A percentile compares a stretch with the other conserved stretches of the same genome.
Evolutionary conservation across 345 rosid species (phyloP).

Genomic region (Noccaea bulbosa): DNA sequence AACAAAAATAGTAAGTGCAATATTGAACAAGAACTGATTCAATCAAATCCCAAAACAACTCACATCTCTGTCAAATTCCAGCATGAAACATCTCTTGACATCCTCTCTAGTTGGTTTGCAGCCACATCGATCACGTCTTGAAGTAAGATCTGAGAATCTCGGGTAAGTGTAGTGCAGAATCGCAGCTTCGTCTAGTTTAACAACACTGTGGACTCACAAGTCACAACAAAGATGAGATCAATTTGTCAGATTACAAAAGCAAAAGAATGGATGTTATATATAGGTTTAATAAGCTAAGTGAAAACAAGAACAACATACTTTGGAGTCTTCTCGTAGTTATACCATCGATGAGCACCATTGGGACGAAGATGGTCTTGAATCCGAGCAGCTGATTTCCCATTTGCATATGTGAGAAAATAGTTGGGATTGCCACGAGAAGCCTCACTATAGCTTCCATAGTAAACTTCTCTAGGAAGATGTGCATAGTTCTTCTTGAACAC

Average conservation of each 20-base stretch:
- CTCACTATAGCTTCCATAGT: constrained; percentile 76
- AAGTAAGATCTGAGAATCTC: constrained; percentile 85
- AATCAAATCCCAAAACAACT: constrained; percentile 42
- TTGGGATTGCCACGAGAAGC: constrained; percentile 86
- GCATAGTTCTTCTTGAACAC: constrained; percentile 89
- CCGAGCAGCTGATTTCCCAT: constrained; percentile 94
- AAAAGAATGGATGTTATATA: neutral
- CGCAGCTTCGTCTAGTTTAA: constrained; percentile 72
- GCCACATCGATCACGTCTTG: constrained; percentile 89
- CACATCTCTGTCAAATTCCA: constrained; percentile 87
- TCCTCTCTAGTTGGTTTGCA: constrained; percentile 93
- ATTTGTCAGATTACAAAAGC: constrained; percentile 1
- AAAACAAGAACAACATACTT: constrained; percentile 47
- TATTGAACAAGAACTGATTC: constrained; percentile 6
- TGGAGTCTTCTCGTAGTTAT: constrained; percentile 76
- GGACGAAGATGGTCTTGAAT: constrained; percentile 89
- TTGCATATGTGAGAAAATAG: constrained; percentile 87
- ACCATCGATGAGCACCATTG: constrained; percentile 99
- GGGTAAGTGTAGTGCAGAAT: constrained; percentile 88
- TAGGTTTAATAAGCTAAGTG: constrained; percentile 1
- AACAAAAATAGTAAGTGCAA: neutral
- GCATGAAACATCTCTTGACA: constrained; percentile 94
- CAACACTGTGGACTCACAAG: constrained; percentile 47
- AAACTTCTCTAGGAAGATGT: constrained; percentile 79
- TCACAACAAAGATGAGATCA: constrained; percentile 14